Percentiles rank a stretch among this genome's conserved stretches.
These are phyloP conservation scores for Geotrichum aggregatum DNA, from an alignment of 1,139 yeast species.

Conservation along the genomic window DNA sequence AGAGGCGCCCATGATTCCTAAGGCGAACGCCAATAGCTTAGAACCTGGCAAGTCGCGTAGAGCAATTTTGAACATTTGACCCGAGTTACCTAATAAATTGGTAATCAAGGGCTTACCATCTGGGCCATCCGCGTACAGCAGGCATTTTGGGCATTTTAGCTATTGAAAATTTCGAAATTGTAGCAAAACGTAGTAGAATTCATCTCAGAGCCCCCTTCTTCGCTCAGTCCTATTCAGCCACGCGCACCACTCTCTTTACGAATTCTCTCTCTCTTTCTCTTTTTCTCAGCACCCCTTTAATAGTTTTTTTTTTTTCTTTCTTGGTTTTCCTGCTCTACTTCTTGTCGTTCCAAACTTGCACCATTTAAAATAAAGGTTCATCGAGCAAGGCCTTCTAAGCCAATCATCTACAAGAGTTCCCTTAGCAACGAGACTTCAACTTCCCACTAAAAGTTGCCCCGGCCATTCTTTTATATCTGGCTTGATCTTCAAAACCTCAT, in stretches of 20 bases:
- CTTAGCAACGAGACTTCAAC: conserved; percentile 5
- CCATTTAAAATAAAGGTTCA: neutral
- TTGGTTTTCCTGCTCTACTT: neutral
- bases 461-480: neutral
- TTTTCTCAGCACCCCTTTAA: neutral
- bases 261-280: neutral
- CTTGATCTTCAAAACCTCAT: neutral
- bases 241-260: too few relatives aligned
- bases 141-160: too few relatives aligned
- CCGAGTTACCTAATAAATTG: too few relatives aligned
- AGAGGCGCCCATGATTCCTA: too few relatives aligned
- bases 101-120: too few relatives aligned
- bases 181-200: too few relatives aligned
- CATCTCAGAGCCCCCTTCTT: neutral
- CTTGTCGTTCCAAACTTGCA: neutral
- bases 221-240: neutral
- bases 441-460: neutral
- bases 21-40: too few relatives aligned
- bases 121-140: too few relatives aligned
- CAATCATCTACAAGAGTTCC: neutral
- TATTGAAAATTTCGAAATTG: too few relatives aligned
- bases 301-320: neutral
- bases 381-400: conserved; percentile 1
- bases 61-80: too few relatives aligned
- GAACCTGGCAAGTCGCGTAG: too few relatives aligned